Evolutionary conservation across 2,329 filamentous ascomycete genomes (phyloP).

Genomic region (Pseudopyricularia javanii): DNA sequence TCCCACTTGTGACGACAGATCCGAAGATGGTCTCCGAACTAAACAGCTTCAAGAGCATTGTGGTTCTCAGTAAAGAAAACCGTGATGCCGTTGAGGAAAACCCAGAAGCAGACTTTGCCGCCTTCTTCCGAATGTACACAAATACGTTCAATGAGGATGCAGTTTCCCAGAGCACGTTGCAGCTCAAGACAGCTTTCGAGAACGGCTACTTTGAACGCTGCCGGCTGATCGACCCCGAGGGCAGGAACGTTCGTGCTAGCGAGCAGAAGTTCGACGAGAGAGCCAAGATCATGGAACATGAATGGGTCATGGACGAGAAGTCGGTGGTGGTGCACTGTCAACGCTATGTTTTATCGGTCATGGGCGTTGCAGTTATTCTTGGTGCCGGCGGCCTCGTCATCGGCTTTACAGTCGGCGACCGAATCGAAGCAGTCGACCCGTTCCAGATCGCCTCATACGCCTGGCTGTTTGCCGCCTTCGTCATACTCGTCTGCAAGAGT

Average conservation of each 20-base stretch:
- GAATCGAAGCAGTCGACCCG: constrained; percentile 17
- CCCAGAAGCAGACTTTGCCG: neutral
- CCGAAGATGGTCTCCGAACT: neutral
- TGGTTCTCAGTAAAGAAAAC: neutral
- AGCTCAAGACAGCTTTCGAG: neutral
- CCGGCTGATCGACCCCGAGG: neutral
- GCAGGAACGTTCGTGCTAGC: neutral
- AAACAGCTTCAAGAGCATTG: neutral
- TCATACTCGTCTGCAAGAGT: constrained; percentile 14
- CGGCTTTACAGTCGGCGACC: constrained; percentile 12
- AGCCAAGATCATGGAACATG: constrained; percentile 36
- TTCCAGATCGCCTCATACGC: constrained; percentile 16
- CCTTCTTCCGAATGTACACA: neutral
- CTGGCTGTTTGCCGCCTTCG: constrained; percentile 14
- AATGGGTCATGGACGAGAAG: constrained; percentile 5
- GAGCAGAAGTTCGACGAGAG: neutral
- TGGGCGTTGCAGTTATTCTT: constrained; percentile 4
- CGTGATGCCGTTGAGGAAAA: neutral
- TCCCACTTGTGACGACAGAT: neutral
- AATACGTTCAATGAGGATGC: neutral
- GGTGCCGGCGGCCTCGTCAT: constrained; percentile 12
- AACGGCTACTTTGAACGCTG: neutral
- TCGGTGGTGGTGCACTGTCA: constrained; percentile 1
- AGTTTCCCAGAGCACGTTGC: neutral
- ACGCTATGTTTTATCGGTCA: constrained; percentile 4